A percentile compares a stretch with the other conserved stretches of the same genome.
Conservation (phyloP, 208 protist genomes). For the Trypanosoma lewisi region DNA sequence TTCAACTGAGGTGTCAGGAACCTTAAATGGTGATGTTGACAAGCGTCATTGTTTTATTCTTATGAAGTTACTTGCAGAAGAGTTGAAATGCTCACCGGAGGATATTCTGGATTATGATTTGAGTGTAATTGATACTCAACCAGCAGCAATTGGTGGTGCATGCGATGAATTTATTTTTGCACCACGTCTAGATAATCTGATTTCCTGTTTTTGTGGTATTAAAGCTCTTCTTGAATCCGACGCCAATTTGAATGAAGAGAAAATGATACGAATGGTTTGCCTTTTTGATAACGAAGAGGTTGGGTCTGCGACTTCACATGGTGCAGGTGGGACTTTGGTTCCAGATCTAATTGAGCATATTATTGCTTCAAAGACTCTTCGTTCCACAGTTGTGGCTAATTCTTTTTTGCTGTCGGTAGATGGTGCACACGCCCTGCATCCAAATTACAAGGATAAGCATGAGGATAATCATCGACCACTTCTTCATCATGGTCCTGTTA, state of each 20-base stretch:
- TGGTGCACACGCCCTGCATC: conserved; percentile 96
- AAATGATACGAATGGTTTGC: conserved; percentile 83
- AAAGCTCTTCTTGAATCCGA: conserved; percentile 63
- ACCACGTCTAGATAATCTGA: conserved; percentile 95
- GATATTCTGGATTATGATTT: conserved; percentile 97
- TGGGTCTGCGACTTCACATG: conserved; percentile 71
- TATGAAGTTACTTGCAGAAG: conserved; percentile 68
- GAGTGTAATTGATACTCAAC: conserved; percentile 93
- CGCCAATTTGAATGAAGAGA: conserved; percentile 51
- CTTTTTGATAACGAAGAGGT: conserved; percentile 92
- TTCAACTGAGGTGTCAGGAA: conserved; percentile 42
- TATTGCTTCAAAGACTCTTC: conserved; percentile 29
- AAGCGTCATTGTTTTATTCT: conserved; percentile 68
- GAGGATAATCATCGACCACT: conserved; percentile 89
- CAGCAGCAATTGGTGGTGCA: conserved; percentile 86
- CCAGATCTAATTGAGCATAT: conserved; percentile 80
- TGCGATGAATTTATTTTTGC: conserved; percentile 96
- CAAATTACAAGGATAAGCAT: conserved; percentile 95
- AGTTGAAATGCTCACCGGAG: conserved; percentile 41
- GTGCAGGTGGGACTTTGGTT: conserved; percentile 74
- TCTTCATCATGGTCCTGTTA: conserved; percentile 92
- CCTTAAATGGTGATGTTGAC: conserved; percentile 6
- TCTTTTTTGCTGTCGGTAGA: conserved; percentile 95
- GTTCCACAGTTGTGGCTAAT: conserved; percentile 72
- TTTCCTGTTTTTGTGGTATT: conserved; percentile 93